Evolutionary conservation across 2,329 filamentous ascomycete species (phyloP), one percentile per base, ranked within the genome.

Genomic region (Fusarium napiforme): DNA sequence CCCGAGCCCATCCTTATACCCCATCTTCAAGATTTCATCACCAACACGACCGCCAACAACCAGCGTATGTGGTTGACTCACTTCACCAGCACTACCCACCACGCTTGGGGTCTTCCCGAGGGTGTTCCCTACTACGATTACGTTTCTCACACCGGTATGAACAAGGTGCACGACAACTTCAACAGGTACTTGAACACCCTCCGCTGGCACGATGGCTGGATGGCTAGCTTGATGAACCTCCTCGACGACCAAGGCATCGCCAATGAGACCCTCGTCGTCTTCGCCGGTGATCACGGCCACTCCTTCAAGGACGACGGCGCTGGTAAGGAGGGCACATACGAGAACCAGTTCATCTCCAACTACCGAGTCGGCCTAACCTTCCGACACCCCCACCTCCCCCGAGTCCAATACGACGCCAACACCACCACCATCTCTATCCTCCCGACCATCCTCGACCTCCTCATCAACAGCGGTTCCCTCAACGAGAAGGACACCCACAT

Each of bases 11-110:
- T 75, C 3, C 74, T 82, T 1, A 72, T 79, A 36, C 77, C 81
- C 2, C 78, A 82, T 37, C 74, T 82, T 3, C 71, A 75, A 10
- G 80, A 82, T 34, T 79, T 78, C 30, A 81, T 82, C 30, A 58
- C 63, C n/a, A 77, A 78, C 23, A 80, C 80, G 32, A 80, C 79
- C 16, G 71, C 77, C 37, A 79, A 79, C 45, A 78, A 82, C 49
- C 78, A 82, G 64, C 78, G 82, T 30, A 74, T 82, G 26, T 83
- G 81, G 67, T 69, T 82, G 49, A 76, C 80, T 7, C 82, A 83
- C 45, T 75, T 83, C 11, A 83, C 82, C 7, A 82, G 81, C 63
- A 82, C 81, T 19, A 79, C 79, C 2, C 81, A 83, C 52, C 81
- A 82, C 53, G 77, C 81, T 5, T 82, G 76, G 76, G 73, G 67